Evolutionary conservation across 768 basidiomycete genomes (phyloP).

Genomic region (Xerocomellus chrysenteron): DNA sequence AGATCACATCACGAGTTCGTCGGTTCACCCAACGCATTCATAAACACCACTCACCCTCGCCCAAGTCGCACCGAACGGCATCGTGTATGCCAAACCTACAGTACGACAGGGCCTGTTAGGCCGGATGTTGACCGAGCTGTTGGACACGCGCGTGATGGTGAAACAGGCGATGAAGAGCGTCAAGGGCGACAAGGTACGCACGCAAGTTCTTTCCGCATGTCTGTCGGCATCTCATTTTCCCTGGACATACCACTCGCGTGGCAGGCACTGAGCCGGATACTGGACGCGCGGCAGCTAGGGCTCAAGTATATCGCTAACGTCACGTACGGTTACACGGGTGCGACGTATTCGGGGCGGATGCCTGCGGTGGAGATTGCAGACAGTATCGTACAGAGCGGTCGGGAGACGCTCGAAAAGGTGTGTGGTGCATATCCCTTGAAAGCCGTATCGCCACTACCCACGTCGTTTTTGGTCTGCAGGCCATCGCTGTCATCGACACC

Average conservation of each 20-base stretch:
- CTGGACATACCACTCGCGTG: background rate
- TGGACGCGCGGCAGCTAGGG: conserved; percentile 90
- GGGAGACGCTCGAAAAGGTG: conserved; percentile 94
- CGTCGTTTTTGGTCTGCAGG: conserved; percentile 43
- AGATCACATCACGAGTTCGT: conserved; percentile 74
- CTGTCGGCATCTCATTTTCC: background rate
- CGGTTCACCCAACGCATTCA: background rate
- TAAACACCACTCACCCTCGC: background rate
- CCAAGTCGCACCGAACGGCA: conserved; percentile 91
- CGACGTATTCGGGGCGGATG: conserved; percentile 95
- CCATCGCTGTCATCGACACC: conserved; percentile 74
- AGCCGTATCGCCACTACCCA: background rate
- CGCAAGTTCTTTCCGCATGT: background rate
- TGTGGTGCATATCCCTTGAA: conserved; percentile 4
- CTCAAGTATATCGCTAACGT: conserved; percentile 94
- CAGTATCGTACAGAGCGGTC: conserved; percentile 93
- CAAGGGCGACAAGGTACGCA: conserved; percentile 67
- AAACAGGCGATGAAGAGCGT: conserved; percentile 92
- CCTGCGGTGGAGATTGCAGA: conserved; percentile 98
- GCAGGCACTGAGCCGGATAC: conserved; percentile 69
- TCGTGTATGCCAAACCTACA: conserved; percentile 85
- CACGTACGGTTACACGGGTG: conserved; percentile 95
- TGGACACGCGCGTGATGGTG: conserved; percentile 97
- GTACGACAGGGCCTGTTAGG: conserved; percentile 84
- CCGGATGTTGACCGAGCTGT: conserved; percentile 88